phyloP scores from a whole-genome alignment of 2,329 filamentous ascomycete species.

The Scedosporium minutisporum region DNA sequence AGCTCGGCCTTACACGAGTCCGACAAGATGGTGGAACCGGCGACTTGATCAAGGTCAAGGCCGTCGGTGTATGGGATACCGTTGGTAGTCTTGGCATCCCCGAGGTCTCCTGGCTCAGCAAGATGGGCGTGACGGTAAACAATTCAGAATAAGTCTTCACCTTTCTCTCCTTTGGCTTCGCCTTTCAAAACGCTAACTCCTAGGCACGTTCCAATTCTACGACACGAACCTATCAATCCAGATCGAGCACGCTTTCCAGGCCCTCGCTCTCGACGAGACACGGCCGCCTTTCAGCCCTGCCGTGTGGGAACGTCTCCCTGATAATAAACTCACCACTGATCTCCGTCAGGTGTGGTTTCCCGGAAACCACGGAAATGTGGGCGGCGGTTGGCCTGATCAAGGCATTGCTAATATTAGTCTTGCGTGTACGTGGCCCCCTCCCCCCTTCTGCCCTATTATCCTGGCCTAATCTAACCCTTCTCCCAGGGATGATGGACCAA shows the following conservation, averaged over 20 bases:
- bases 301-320: conserved; percentile 38
- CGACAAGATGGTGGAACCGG: not conserved
- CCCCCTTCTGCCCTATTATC: not conserved
- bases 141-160: conserved; percentile 35
- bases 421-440: conserved; percentile 21
- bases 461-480: not conserved
- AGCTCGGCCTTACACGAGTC: conserved; percentile 4
- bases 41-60: conserved; percentile 16
- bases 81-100: conserved; percentile 34
- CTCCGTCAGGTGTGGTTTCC: conserved; percentile 56
- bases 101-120: conserved; percentile 32
- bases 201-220: conserved; percentile 37
- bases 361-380: conserved; percentile 61
- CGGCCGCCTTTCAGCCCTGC: conserved; percentile 45
- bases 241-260: conserved; percentile 50
- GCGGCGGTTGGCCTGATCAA: conserved; percentile 53
- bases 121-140: conserved; percentile 32
- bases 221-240: conserved; percentile 42
- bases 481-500: conserved; percentile 46
- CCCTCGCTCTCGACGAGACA: conserved; percentile 47
- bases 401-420: conserved; percentile 30
- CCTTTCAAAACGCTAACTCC: conserved; percentile 18
- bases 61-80: conserved; percentile 38
- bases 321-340: conserved; percentile 29
- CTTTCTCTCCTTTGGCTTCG: not conserved